Evolutionary conservation across 805 yeast genomes (phyloP).

Genomic region (Yarrowia deformans): DNA sequence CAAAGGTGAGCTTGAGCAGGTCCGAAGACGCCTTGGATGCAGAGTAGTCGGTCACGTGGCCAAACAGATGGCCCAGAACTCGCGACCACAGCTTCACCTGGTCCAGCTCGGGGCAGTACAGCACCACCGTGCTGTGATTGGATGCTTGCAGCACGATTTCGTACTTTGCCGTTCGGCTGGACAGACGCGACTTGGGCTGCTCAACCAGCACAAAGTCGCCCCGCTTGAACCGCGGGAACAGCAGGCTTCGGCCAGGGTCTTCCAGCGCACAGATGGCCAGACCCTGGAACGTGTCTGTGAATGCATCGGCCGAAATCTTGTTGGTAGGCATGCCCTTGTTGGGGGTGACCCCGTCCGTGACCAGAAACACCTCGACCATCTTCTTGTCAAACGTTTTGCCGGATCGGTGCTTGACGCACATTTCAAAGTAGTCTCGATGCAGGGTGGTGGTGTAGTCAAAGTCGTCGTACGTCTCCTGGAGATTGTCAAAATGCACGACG

Average conservation of each 20-base stretch:
- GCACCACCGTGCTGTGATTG: constrained; percentile 21
- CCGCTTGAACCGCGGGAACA: constrained; percentile 31
- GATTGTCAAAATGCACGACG: constrained; percentile 32
- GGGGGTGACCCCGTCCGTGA: constrained; percentile 9
- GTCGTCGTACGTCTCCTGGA: constrained; percentile 14
- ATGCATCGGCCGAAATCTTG: constrained; percentile 35
- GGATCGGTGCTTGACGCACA: constrained; percentile 34
- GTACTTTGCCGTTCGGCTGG: constrained; percentile 22
- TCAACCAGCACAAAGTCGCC: constrained; percentile 35
- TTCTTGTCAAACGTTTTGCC: constrained; percentile 37
- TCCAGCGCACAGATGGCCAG: constrained; percentile 39
- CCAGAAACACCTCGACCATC: constrained; percentile 39
- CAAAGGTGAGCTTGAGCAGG: constrained; percentile 29
- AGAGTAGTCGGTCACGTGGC: constrained; percentile 37
- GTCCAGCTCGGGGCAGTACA: constrained; percentile 34
- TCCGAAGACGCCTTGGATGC: constrained; percentile 21
- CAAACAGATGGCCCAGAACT: constrained; percentile 19
- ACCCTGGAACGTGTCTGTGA: neutral
- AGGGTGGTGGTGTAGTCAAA: constrained; percentile 31
- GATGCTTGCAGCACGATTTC: constrained; percentile 34
- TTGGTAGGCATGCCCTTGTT: constrained; percentile 30
- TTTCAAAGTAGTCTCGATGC: constrained; percentile 39
- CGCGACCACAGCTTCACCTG: constrained; percentile 38
- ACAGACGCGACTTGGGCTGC: constrained; percentile 22
- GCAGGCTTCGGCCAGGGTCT: constrained; percentile 39